These are phyloP conservation scores for Sparassis latifolia DNA, from an alignment of 1,284 basidiomycete species.

Conservation along the genomic window DNA sequence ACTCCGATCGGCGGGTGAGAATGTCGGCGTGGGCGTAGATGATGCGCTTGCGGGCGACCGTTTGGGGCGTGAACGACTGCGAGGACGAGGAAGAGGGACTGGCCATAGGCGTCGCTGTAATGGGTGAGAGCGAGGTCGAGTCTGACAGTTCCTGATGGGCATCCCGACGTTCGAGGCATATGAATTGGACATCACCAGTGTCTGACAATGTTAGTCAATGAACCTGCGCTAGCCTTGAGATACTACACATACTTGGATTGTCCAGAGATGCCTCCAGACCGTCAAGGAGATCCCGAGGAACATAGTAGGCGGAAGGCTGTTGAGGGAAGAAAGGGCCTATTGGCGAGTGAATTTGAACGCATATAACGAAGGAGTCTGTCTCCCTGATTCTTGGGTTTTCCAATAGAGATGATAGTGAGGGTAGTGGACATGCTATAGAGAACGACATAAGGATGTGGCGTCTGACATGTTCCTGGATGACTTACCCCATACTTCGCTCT, in stretches of 20 bases:
- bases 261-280: conserved; percentile 58
- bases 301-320: conserved; percentile 58
- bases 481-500: conserved; percentile 68
- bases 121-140: conserved; percentile 18
- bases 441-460: conserved; percentile 1
- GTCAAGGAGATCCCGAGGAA: conserved; percentile 55
- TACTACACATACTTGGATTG: conserved; percentile 42
- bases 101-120: conserved; percentile 21
- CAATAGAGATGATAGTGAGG: conserved; percentile 54
- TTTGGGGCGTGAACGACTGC: conserved; percentile 34
- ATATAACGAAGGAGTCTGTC: conserved; percentile 62
- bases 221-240: conserved; percentile 2
- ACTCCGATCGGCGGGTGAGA: conserved; percentile 66
- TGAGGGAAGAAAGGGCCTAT: conserved; percentile 59
- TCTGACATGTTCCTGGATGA: neutral
- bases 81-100: conserved; percentile 33
- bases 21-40: conserved; percentile 82
- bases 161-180: conserved; percentile 59
- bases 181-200: conserved; percentile 55
- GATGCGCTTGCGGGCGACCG: conserved; percentile 55
- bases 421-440: conserved; percentile 54
- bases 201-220: conserved; percentile 17
- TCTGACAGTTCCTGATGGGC: conserved; percentile 19
- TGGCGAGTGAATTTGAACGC: conserved; percentile 65
- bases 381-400: conserved; percentile 50